Conservation (phyloP, 208 protist genomes). For the Herpetomonas tarakana region DNA sequence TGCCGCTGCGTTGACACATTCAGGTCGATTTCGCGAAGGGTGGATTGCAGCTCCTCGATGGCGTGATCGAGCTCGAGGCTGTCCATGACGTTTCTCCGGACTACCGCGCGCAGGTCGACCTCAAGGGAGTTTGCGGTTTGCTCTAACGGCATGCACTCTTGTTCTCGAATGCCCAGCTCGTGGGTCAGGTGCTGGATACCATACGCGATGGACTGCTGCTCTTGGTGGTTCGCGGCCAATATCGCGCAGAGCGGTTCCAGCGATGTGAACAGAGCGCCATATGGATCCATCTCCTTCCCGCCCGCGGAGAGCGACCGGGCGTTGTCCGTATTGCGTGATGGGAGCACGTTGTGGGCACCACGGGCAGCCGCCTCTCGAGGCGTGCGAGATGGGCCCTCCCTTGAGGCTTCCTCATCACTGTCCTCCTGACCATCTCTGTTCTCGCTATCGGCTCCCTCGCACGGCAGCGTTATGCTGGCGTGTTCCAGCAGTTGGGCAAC, state of each 20-base stretch:
- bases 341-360: not conserved
- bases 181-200: conserved; percentile 19
- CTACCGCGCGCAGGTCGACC: conserved; percentile 23
- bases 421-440: not conserved
- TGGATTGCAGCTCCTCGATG: conserved; percentile 54
- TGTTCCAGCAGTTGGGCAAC: not conserved
- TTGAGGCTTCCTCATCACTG: too few species aligned
- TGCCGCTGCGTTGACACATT: conserved; percentile 44
- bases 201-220: not conserved
- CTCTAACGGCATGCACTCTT: conserved; percentile 23
- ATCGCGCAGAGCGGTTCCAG: not conserved
- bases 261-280: not conserved
- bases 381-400: too few species aligned
- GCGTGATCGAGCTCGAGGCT: conserved; percentile 29
- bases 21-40: conserved; percentile 58
- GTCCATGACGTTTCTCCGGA: conserved; percentile 35
- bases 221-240: not conserved
- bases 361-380: too few species aligned
- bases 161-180: conserved; percentile 15
- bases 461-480: not conserved
- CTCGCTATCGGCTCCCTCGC: not conserved
- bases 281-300: not conserved
- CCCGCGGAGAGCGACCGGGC: not conserved
- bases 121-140: conserved; percentile 15
- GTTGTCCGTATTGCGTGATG: not conserved